Evolutionary conservation across 768 basidiomycete species (phyloP).

Genomic region (Termitomyces sp.): DNA sequence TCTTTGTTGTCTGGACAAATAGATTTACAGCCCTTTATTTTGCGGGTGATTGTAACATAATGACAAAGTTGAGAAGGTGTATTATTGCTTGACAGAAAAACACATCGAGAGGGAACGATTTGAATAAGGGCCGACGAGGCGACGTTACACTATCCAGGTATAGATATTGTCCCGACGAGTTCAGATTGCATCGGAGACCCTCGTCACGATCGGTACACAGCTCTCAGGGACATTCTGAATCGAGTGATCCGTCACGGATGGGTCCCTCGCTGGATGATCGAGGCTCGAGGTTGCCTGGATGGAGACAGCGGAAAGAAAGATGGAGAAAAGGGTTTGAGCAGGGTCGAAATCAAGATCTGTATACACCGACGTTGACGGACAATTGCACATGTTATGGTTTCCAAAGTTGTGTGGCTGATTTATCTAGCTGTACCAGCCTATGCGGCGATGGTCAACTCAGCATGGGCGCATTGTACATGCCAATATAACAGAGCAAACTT

Average conservation of each 20-base stretch:
- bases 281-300: neutral
- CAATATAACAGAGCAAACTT: no score
- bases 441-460: no score
- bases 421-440: no score
- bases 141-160: neutral
- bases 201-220: neutral
- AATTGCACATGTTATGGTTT: neutral
- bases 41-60: neutral
- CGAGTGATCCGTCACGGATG: neutral
- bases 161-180: neutral
- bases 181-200: neutral
- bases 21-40: no score
- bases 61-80: no score
- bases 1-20: neutral
- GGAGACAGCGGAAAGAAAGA: neutral
- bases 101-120: neutral
- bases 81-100: neutral
- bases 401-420: neutral
- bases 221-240: constrained; percentile 1
- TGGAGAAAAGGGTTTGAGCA: neutral
- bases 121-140: neutral
- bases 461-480: no score
- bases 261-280: neutral
- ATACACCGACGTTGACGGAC: constrained; percentile 1
- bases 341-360: neutral